Percentiles rank a stretch among this genome's conserved stretches.
phyloP scores from a whole-genome alignment of 306 rosid genomes.

The Glycine soja region DNA sequence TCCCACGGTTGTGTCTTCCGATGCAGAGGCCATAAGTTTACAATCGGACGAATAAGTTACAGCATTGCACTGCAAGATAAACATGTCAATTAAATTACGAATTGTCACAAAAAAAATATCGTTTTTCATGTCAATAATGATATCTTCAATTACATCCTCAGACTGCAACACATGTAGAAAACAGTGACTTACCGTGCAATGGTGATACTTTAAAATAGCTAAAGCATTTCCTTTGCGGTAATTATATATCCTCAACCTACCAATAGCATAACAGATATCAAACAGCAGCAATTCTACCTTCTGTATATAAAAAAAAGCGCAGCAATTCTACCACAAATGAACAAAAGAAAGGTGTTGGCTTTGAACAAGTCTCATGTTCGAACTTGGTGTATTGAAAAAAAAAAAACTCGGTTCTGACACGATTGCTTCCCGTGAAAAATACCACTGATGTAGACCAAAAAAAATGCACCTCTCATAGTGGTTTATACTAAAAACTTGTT shows the following conservation, averaged over 20 bases:
- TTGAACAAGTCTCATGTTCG: neutral
- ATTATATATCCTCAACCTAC: conserved; percentile 83
- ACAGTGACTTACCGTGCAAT: conserved; percentile 65
- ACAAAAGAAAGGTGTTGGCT: neutral
- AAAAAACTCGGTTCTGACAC: neutral
- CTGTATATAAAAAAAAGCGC: neutral
- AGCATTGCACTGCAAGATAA: conserved; percentile 75
- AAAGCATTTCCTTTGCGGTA: conserved; percentile 84
- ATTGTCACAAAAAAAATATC: conserved; percentile 14
- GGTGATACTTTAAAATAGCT: conserved; percentile 91
- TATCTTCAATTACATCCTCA: conserved; percentile 3
- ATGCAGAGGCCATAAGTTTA: conserved; percentile 90
- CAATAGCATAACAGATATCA: conserved; percentile 40
- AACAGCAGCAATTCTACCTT: conserved; percentile 27
- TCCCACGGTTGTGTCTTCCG: conserved; percentile 86
- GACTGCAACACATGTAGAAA: conserved; percentile 39
- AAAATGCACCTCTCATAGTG: neutral
- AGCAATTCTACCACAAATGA: neutral
- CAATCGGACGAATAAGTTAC: conserved; percentile 75
- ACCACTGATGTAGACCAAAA: neutral
- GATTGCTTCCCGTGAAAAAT: neutral
- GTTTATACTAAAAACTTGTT: neutral
- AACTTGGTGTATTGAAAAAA: neutral
- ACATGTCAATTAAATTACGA: conserved; percentile 18
- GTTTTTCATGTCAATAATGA: conserved; percentile 17